Evolutionary conservation across 345 rosid species (phyloP), one percentile per base, ranked within the genome.

Genomic region (Nasturtium officinale): DNA sequence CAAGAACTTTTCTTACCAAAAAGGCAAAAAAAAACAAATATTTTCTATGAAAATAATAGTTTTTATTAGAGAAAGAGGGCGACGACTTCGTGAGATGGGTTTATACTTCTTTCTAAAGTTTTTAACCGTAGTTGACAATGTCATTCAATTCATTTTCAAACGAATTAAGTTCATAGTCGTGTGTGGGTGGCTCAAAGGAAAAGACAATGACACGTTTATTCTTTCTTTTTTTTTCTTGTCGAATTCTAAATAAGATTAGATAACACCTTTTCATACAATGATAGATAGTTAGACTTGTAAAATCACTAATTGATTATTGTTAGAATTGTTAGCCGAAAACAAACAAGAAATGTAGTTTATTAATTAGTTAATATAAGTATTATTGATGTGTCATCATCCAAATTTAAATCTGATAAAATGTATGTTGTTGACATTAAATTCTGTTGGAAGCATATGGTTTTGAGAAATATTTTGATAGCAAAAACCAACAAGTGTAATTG

Each of bases 31-130:
- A 65, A 57, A 47, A 47, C 10, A 30, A 61, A 23, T 12, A 30
- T 61, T 61, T 26, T 33, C 6, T 40, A 63, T 16, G 6, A 13
- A 46, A 73, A 43, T 54, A 12, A 13, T 60, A 25, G 50, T 60
- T 33, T 51, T 46, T 45, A 15, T 45, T 13, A 48, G 42, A 57
- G 60, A 38, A 74, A 74, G 61, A 66, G 67, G 72, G 65, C 54
- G 61, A 74, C 73, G 61, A 74, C 78, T 74, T 58, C 45, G 5
- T 38, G 25, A 53, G 35, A 28, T 74, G 45, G 43, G 78, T 66
- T 74, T 66, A 74, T 58, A 66, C 78, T 32, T 29, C 32, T 56
- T 74, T 74, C 43, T 35, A 2, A 54, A 26, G 25, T 7, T 74
- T 73, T 57, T 26, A 47, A 66, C 28, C 2, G 9, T 25, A 67